phyloP scores from a whole-genome alignment of 345 rosid genomes.

The Balakata baccata region DNA sequence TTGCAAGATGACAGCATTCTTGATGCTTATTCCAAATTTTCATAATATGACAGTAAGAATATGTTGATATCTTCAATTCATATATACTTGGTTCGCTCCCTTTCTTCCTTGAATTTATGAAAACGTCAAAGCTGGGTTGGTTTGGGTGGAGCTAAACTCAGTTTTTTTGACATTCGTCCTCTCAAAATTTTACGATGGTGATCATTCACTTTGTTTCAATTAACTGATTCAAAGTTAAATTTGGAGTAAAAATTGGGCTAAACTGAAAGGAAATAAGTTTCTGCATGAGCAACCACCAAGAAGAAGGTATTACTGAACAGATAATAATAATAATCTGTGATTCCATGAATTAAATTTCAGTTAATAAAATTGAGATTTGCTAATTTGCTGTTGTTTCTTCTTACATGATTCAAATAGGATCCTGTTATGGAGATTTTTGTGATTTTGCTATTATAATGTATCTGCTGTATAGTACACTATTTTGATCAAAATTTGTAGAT shows the following conservation, averaged over 20 bases:
- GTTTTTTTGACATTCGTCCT: not conserved
- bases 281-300: too few species aligned
- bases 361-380: too few species aligned
- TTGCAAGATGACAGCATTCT: not conserved
- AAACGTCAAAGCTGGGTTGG: too few species aligned
- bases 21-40: not conserved
- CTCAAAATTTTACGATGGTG: not conserved
- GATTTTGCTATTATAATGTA: not conserved
- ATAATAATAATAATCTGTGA: too few species aligned
- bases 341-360: too few species aligned
- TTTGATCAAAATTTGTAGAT: not conserved
- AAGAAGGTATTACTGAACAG: too few species aligned
- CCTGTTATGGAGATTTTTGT: not conserved
- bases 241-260: not conserved
- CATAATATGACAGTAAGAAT: not conserved
- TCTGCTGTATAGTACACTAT: not conserved
- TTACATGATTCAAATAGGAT: not conserved
- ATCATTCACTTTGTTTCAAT: not conserved
- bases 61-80: not conserved
- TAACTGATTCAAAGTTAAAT: not conserved
- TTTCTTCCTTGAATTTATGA: not conserved
- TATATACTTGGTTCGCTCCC: not conserved
- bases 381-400: too few species aligned
- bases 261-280: too few species aligned
- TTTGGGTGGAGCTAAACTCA: not conserved